Evolutionary conservation across 2,329 filamentous ascomycete species (phyloP).

Genomic region (Penicillium digitatum): DNA sequence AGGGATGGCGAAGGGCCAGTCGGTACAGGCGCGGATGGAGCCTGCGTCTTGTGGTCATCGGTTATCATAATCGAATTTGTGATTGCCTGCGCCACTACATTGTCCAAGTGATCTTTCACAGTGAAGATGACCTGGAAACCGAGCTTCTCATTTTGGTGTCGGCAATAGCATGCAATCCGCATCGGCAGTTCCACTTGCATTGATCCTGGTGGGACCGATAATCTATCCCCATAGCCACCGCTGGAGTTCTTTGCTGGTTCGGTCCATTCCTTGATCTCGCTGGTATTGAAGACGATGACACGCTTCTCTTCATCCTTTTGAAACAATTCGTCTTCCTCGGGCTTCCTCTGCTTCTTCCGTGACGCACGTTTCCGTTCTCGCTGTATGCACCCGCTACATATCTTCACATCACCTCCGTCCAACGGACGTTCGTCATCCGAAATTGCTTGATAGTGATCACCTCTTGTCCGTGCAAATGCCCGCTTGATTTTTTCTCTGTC

Average conservation of each 20-base stretch:
- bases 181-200: constrained; percentile 83
- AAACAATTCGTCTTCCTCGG: constrained; percentile 87
- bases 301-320: constrained; percentile 72
- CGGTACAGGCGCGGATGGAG: constrained; percentile 40
- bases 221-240: constrained; percentile 40
- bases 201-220: constrained; percentile 50
- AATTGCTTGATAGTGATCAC: constrained; percentile 39
- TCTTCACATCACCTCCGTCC: constrained; percentile 89
- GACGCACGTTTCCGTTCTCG: constrained; percentile 87
- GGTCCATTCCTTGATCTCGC: constrained; percentile 81
- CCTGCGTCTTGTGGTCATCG: constrained; percentile 90
- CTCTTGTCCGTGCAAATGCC: constrained; percentile 60
- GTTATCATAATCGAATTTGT: constrained; percentile 93
- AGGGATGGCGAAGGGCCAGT: constrained; percentile 34
- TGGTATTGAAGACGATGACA: constrained; percentile 87
- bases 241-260: constrained; percentile 55
- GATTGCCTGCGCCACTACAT: constrained; percentile 76
- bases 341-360: constrained; percentile 88
- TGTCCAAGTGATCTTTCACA: constrained; percentile 73
- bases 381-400: constrained; percentile 86
- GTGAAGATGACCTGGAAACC: constrained; percentile 95
- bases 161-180: constrained; percentile 95
- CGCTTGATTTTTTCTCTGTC: constrained; percentile 62
- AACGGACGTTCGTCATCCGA: constrained; percentile 66
- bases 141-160: constrained; percentile 88